Percentiles rank a stretch among this genome's conserved stretches.
These are phyloP conservation scores for Mycena rosella DNA, from an alignment of 768 basidiomycete species.

Conservation along the genomic window DNA sequence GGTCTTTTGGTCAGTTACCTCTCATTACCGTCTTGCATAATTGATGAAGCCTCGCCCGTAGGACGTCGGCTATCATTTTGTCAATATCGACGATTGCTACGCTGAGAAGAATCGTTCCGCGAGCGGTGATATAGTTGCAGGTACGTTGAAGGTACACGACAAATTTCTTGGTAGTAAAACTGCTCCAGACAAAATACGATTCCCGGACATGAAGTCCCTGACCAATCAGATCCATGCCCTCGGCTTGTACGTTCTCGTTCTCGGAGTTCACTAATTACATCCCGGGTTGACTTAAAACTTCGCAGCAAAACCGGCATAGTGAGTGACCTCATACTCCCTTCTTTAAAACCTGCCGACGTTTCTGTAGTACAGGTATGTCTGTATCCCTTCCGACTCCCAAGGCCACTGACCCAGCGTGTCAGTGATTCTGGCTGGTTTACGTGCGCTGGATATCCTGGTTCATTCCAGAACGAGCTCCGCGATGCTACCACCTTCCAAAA, in stretches of 20 bases:
- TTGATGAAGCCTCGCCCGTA: constrained; percentile 36
- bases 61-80: constrained; percentile 69
- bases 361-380: constrained; percentile 43
- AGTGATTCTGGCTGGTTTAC: constrained; percentile 77
- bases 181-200: constrained; percentile 60
- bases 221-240: constrained; percentile 68
- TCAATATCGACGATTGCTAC: constrained; percentile 79
- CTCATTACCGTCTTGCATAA: neutral
- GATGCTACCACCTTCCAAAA: constrained; percentile 69
- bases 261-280: neutral
- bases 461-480: constrained; percentile 69
- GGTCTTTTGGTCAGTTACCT: constrained; percentile 59
- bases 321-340: constrained; percentile 29
- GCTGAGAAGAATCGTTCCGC: constrained; percentile 66
- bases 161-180: neutral
- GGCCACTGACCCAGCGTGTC: constrained; percentile 39
- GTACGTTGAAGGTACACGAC: constrained; percentile 46
- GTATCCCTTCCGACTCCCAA: neutral
- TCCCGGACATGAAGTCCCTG: constrained; percentile 66
- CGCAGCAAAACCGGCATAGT: constrained; percentile 59
- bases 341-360: neutral
- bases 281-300: neutral
- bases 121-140: constrained; percentile 64
- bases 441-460: constrained; percentile 76
- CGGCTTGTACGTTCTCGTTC: constrained; percentile 59